A percentile compares a stretch with the other conserved stretches of the same genome.
phyloP scores from a whole-genome alignment of 1,284 basidiomycete species.

The Cutaneotrichosporon curvatum region DNA sequence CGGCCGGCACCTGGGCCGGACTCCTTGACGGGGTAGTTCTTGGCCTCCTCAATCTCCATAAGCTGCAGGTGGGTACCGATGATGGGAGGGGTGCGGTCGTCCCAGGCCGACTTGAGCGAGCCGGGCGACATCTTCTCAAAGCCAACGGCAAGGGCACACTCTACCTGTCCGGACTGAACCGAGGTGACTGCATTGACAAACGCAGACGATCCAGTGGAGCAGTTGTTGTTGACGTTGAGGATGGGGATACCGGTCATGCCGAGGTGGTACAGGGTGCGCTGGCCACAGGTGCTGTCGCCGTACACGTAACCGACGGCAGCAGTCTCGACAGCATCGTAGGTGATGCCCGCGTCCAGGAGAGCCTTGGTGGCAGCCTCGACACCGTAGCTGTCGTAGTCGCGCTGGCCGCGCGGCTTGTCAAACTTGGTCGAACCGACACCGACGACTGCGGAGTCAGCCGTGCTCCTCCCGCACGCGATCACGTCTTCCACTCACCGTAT shows the following conservation, averaged over 20 bases:
- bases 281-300: constrained; percentile 17
- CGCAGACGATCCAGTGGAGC: constrained; percentile 16
- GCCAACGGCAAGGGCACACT: constrained; percentile 16
- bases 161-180: constrained; percentile 12
- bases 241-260: constrained; percentile 20
- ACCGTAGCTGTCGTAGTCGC: constrained; percentile 18
- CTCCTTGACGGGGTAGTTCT: constrained; percentile 14
- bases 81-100: constrained; percentile 13
- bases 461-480: too few relatives aligned
- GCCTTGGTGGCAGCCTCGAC: constrained; percentile 21
- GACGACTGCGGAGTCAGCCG: constrained; percentile 8
- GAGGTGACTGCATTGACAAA: constrained; percentile 10
- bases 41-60: constrained; percentile 11
- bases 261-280: constrained; percentile 19
- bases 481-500: constrained; percentile 1
- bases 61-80: constrained; percentile 11
- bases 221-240: constrained; percentile 21
- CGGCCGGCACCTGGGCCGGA: constrained; percentile 10
- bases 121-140: constrained; percentile 20
- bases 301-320: constrained; percentile 17
- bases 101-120: constrained; percentile 11
- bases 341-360: constrained; percentile 16
- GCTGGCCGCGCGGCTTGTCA: constrained; percentile 18
- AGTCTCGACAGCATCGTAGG: constrained; percentile 15
- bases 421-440: constrained; percentile 23